phyloP scores from a whole-genome alignment of 164 flowering plant species.

The Saururus chinensis region DNA sequence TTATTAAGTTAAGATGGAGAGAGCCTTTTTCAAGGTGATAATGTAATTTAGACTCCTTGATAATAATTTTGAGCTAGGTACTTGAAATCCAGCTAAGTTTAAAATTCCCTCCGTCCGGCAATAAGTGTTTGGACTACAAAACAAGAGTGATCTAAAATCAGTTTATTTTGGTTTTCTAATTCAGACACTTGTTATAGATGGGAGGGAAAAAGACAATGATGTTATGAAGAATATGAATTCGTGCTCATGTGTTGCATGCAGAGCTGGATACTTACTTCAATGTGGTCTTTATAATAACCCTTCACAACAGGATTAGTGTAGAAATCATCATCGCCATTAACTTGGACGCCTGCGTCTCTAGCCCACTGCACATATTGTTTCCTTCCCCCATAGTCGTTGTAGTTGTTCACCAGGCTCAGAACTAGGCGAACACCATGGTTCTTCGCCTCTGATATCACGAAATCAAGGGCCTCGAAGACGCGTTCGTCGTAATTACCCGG shows the following conservation, averaged over 20 bases:
- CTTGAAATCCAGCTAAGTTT: too few species aligned
- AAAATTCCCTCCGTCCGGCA: too few species aligned
- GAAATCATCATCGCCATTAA: constrained; percentile 14
- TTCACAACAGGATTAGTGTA: constrained; percentile 13
- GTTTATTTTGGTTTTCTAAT: too few species aligned
- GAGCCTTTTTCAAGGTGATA: too few species aligned
- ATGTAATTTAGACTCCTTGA: too few species aligned
- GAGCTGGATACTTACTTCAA: constrained; percentile 10
- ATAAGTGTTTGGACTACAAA: too few species aligned
- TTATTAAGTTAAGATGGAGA: too few species aligned
- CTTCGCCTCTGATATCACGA: constrained; percentile 20
- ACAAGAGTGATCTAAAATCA: too few species aligned
- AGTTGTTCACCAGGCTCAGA: constrained; percentile 25
- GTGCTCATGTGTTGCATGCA: neutral
- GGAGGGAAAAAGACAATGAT: too few species aligned
- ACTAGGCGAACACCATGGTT: constrained; percentile 18
- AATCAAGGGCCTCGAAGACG: constrained; percentile 23
- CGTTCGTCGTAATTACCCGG: constrained; percentile 25
- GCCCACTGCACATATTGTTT: constrained; percentile 28
- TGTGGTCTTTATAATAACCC: constrained; percentile 20
- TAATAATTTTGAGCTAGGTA: too few species aligned
- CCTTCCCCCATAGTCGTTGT: constrained; percentile 22
- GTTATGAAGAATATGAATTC: neutral
- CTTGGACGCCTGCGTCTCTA: constrained; percentile 12
- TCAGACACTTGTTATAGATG: too few species aligned